Percentiles rank a stretch among this genome's conserved stretches.
Evolutionary conservation across 2,329 filamentous ascomycete genomes (phyloP).

Genomic region (Thielaviopsis punctulata): DNA sequence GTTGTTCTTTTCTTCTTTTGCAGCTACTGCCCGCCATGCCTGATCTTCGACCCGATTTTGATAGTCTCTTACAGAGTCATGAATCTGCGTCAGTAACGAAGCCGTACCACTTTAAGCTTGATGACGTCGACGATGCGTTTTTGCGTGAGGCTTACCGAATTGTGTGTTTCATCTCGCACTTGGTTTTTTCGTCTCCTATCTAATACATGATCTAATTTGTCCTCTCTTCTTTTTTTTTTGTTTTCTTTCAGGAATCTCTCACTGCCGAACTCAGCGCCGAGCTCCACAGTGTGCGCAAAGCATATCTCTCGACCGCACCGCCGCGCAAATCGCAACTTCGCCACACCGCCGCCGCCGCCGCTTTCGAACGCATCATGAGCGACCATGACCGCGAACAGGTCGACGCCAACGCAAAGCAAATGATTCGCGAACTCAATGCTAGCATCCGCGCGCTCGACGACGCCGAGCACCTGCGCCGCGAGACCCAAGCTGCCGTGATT

Average conservation of each 20-base stretch:
- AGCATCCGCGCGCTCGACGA: conserved; percentile 66
- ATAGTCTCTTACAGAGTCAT: conserved; percentile 46
- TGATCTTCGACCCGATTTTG: conserved; percentile 52
- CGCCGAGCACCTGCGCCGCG: conserved; percentile 64
- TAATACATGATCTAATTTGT: background rate
- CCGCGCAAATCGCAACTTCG: conserved; percentile 2
- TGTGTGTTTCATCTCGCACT: conserved; percentile 30
- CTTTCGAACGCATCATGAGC: conserved; percentile 43
- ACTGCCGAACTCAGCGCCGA: conserved; percentile 66
- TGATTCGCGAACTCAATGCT: conserved; percentile 70
- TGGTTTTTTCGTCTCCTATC: background rate
- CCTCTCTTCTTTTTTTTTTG: conserved; percentile 5
- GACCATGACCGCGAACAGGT: conserved; percentile 73
- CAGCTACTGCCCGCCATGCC: conserved; percentile 22
- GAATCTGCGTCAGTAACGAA: conserved; percentile 30
- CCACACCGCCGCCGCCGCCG: background rate
- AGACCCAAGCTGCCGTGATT: conserved; percentile 54
- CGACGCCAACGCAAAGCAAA: conserved; percentile 69
- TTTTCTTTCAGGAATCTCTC: conserved; percentile 83
- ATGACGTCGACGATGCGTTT: conserved; percentile 57
- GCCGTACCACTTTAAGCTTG: conserved; percentile 24
- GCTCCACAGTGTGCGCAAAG: conserved; percentile 66
- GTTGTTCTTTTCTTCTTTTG: background rate
- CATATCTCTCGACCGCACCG: conserved; percentile 72
- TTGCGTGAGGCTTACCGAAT: conserved; percentile 89